Percentiles rank a stretch among this genome's conserved stretches.
Conservation (phyloP, 306 rosid species). For the Pyrus bretschneideri region DNA sequence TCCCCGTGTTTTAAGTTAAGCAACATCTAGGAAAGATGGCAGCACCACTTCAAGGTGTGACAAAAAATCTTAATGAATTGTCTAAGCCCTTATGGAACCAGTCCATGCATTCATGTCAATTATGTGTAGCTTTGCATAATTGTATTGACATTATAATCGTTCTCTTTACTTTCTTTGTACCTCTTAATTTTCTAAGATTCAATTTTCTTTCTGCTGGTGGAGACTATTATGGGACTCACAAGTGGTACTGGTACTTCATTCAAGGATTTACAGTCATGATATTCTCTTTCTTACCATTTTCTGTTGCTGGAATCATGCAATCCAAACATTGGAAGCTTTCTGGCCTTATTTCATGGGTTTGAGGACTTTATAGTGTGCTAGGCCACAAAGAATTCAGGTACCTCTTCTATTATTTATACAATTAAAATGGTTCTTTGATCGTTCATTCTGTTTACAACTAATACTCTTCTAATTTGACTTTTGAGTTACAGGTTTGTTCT, state of each 20-base stretch:
- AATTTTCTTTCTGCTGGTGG: conserved; percentile 93
- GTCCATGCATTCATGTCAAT: neutral
- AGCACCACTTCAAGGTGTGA: neutral
- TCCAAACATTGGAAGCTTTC: conserved; percentile 78
- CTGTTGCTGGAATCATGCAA: conserved; percentile 57
- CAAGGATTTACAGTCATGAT: conserved; percentile 86
- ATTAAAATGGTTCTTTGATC: conserved; percentile 10
- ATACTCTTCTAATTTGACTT: conserved; percentile 4
- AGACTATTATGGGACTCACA: conserved; percentile 95
- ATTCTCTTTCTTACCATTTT: conserved; percentile 73
- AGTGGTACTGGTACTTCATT: conserved; percentile 98
- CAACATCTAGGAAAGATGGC: neutral
- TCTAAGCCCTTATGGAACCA: neutral
- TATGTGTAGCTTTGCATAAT: neutral
- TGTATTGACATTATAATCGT: neutral
- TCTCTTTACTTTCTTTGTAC: conserved; percentile 43
- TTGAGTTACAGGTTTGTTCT: conserved; percentile 66
- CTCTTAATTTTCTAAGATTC: conserved; percentile 82
- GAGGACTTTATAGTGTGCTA: conserved; percentile 66
- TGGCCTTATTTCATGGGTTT: conserved; percentile 81
- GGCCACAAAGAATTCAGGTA: conserved; percentile 99
- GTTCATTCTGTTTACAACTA: conserved; percentile 14
- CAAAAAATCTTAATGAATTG: neutral
- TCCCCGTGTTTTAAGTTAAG: neutral
- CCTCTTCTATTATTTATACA: conserved; percentile 4